A percentile compares a stretch with the other conserved stretches of the same genome.
These are phyloP conservation scores for Lasiosphaeria hispida DNA, from an alignment of 495 filamentous ascomycete species.

Conservation along the genomic window DNA sequence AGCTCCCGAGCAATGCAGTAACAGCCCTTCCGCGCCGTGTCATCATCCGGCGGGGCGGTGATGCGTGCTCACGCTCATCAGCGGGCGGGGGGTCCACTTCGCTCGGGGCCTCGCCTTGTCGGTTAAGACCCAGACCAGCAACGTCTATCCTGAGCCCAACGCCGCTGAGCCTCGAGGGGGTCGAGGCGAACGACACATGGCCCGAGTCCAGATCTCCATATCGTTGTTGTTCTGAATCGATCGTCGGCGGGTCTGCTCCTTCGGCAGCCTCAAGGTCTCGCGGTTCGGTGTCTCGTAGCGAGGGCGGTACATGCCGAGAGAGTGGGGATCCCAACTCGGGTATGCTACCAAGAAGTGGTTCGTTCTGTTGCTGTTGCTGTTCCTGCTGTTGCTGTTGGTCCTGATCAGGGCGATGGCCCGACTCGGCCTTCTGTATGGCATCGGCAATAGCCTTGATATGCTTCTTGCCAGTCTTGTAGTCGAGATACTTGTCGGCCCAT, in stretches of 20 bases:
- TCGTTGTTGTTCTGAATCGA: too few species aligned
- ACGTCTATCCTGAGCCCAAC: neutral
- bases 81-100: neutral
- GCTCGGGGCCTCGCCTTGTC: neutral
- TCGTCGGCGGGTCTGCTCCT: too few species aligned
- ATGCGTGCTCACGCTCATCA: too few species aligned
- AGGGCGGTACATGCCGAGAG: neutral
- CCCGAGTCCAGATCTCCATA: too few species aligned
- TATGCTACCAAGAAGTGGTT: neutral
- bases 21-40: neutral
- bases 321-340: neutral
- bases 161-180: neutral
- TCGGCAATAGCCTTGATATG: constrained; percentile 74
- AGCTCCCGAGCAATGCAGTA: neutral
- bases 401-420: neutral
- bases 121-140: neutral
- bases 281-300: neutral
- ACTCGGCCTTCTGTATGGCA: constrained; percentile 58
- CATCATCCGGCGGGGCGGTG: neutral
- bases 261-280: too few species aligned
- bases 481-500: constrained; percentile 87
- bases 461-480: constrained; percentile 93
- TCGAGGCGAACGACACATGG: neutral
- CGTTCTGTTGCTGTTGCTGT: neutral
- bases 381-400: neutral